Evolutionary conservation across 1,139 yeast genomes (phyloP).

Genomic region (Ogataea hybrid): DNA sequence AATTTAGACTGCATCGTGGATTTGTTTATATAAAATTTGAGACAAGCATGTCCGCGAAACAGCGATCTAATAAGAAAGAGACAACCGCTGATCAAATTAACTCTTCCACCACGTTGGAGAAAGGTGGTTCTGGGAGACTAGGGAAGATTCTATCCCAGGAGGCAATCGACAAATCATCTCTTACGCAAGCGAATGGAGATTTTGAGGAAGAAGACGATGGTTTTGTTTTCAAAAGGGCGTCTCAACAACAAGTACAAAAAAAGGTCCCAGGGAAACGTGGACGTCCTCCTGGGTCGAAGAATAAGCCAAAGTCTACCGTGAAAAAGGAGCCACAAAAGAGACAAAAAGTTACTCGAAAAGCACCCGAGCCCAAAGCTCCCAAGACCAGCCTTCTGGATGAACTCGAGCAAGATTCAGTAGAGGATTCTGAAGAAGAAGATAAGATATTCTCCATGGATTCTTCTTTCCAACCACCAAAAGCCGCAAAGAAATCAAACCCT

Average conservation of each 20-base stretch:
- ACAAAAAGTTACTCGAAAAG: background rate
- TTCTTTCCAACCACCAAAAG: background rate
- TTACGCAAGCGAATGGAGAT: slow-evolving; percentile 9
- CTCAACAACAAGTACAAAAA: slow-evolving; percentile 10
- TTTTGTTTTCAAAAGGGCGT: slow-evolving; percentile 39
- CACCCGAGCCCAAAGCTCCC: slow-evolving; percentile 1
- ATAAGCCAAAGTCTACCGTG: slow-evolving; percentile 1
- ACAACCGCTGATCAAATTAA: slow-evolving; percentile 11
- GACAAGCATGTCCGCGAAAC: slow-evolving; percentile 11
- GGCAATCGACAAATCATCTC: slow-evolving; percentile 4
- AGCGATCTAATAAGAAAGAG: slow-evolving; percentile 9
- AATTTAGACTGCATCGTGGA: slow-evolving; percentile 1
- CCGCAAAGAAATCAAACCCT: background rate
- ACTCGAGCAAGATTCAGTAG: slow-evolving; percentile 8
- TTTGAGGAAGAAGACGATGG: slow-evolving; percentile 45
- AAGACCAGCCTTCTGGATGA: slow-evolving; percentile 15
- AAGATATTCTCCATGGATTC: slow-evolving; percentile 17
- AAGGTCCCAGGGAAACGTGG: slow-evolving; percentile 4
- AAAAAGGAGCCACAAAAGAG: slow-evolving; percentile 1
- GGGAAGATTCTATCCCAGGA: slow-evolving; percentile 16
- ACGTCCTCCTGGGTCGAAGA: slow-evolving; percentile 8
- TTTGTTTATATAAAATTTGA: slow-evolving; percentile 10
- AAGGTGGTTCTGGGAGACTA: slow-evolving; percentile 11
- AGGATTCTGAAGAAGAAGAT: slow-evolving; percentile 9
- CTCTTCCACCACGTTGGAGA: slow-evolving; percentile 13